These are phyloP conservation scores for Hirsutella rhossiliensis DNA, from an alignment of 2,329 filamentous ascomycete genomes.

Conservation along the genomic window DNA sequence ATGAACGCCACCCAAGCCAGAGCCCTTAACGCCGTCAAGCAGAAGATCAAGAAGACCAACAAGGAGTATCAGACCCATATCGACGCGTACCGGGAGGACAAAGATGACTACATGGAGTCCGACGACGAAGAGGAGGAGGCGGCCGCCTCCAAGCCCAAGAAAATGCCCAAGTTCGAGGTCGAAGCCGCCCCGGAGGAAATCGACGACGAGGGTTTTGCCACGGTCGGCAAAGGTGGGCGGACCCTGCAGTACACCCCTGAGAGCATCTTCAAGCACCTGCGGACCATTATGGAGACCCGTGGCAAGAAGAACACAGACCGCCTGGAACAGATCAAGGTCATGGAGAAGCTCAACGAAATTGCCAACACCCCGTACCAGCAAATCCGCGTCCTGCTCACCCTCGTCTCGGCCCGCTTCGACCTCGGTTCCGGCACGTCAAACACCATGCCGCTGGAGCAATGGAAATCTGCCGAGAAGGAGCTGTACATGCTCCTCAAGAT, in stretches of 20 bases:
- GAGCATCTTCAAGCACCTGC: slow-evolving; percentile 94
- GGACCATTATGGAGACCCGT: slow-evolving; percentile 85
- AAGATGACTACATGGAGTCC: slow-evolving; percentile 79
- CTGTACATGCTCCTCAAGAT: slow-evolving; percentile 65
- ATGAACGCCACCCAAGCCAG: slow-evolving; percentile 95
- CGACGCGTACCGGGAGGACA: slow-evolving; percentile 74
- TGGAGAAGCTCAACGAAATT: slow-evolving; percentile 93
- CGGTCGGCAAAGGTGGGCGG: slow-evolving; percentile 80
- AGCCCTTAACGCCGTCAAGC: slow-evolving; percentile 92
- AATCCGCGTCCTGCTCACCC: slow-evolving; percentile 80
- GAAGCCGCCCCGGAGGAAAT: slow-evolving; percentile 39
- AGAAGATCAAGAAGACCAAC: slow-evolving; percentile 98
- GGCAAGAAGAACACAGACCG: slow-evolving; percentile 99
- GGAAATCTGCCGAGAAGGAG: slow-evolving; percentile 89
- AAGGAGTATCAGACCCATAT: slow-evolving; percentile 86
- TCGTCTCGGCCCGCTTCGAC: slow-evolving; percentile 92
- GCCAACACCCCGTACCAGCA: slow-evolving; percentile 84
- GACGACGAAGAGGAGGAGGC: slow-evolving; percentile 65
- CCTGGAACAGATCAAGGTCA: slow-evolving; percentile 84
- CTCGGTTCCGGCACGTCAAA: slow-evolving; percentile 64
- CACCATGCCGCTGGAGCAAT: slow-evolving; percentile 91
- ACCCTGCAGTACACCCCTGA: slow-evolving; percentile 88
- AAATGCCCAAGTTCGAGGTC: slow-evolving; percentile 23
- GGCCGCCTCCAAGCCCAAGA: slow-evolving; percentile 34
- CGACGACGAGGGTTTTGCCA: slow-evolving; percentile 80